Evolutionary conservation across 352 stramenopile species (phyloP), one percentile per base, ranked within the genome.

Genomic region (Globisporangium carolinianum): DNA sequence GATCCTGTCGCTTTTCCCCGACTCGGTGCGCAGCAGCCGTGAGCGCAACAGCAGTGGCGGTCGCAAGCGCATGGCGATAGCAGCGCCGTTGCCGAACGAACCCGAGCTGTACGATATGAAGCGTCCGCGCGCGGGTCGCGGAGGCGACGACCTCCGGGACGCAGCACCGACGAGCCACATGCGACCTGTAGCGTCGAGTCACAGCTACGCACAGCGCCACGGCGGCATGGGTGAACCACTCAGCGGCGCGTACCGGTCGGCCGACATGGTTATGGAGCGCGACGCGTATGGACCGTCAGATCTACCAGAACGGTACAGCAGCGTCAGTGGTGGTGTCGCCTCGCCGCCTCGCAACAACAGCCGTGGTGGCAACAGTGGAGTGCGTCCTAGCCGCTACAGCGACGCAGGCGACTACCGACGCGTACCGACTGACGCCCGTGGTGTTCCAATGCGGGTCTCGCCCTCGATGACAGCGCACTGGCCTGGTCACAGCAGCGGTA

Each of bases 1-100:
- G 6, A 90, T 92, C 53, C 57, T 87, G 53, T 89, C 78, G 35
- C 65, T 92, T 39, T 72, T 92, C 35, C 68, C 58, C 4, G 81
- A 87, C 15, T 14, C 3, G 45, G 9, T 8, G 6, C 7, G 17
- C 7, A 49, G 45, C 45, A 49, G 45, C 35, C 42, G 52, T 12
- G 8, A 48, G 51, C 46, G 24, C n/a, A 36, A 51, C 10, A 49
- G 49, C 5, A 66, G 57, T 3, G 54, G 37, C 24, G 37, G 35
- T 49, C 15, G 14, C 3, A 77, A 77, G 57, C 69, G 69, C 3
- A 55, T 51, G 32, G 14, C 57, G 4, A 52, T 47, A 3, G 52
- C 63, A 9, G 55, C 55, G 1, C 37, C 43, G 32, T 41, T 32
- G 24, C 24, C 2, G 24, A 32, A 53, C 2, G 49, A 47, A 3